Percentiles rank a stretch among this genome's conserved stretches.
These are phyloP conservation scores for Stemphylium lycopersici DNA, from an alignment of 2,329 filamentous ascomycete genomes.

Conservation along the genomic window DNA sequence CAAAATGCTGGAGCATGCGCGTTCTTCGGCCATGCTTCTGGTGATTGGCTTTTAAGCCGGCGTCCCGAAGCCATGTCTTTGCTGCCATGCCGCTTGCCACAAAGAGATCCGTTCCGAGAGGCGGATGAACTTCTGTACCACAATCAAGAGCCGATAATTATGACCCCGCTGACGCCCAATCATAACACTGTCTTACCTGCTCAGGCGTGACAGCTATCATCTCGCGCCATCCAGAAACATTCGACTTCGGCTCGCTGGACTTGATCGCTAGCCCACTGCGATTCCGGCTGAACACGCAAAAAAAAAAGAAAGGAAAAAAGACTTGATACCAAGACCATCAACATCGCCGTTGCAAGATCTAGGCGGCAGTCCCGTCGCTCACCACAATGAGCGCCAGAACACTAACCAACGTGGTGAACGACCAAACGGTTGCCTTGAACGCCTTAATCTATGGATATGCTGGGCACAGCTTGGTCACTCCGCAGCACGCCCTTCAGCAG, in stretches of 20 bases:
- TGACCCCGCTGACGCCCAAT: conserved; percentile 43
- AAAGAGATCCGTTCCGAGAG: conserved; percentile 27
- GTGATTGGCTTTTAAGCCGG: conserved; percentile 39
- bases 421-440: conserved; percentile 55
- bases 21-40: conserved; percentile 17
- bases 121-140: conserved; percentile 37
- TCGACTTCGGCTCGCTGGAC: conserved; percentile 20
- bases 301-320: no score
- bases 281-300: conserved; percentile 23
- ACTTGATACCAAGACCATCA: conserved; percentile 19
- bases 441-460: conserved; percentile 59
- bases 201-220: conserved; percentile 15
- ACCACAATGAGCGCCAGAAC: conserved; percentile 47
- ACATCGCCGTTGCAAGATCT: conserved; percentile 18
- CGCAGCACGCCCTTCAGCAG: conserved; percentile 56
- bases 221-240: conserved; percentile 12
- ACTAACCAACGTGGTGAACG: conserved; percentile 50
- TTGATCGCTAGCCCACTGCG: conserved; percentile 34
- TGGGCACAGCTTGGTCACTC: conserved; percentile 58
- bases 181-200: conserved; percentile 27
- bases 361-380: conserved; percentile 2
- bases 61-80: conserved; percentile 39
- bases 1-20: conserved; percentile 27
- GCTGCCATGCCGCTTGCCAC: conserved; percentile 45
- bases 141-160: conserved; percentile 34